Conservation (phyloP, 139 green algal species). For the Coelastrella sp. region DNA sequence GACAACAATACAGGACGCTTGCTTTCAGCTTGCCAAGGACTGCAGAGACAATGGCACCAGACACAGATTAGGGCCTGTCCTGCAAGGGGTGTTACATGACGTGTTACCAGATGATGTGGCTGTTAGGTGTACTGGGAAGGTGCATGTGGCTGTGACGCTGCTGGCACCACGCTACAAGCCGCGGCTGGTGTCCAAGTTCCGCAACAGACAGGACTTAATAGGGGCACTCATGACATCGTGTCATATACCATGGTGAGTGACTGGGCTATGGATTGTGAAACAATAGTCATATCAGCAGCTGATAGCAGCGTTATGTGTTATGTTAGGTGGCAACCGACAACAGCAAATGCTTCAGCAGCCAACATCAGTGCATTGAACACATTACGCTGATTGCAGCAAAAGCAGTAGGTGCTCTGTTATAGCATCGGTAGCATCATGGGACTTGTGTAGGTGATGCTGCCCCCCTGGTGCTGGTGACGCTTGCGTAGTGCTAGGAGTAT, state of each 20-base stretch:
- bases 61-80: slow-evolving; percentile 21
- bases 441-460: too few species aligned
- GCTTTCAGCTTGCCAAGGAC: slow-evolving; percentile 60
- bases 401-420: too few species aligned
- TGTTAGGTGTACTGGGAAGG: neutral
- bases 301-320: too few species aligned
- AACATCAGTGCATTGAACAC: too few species aligned
- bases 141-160: slow-evolving; percentile 35
- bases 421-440: too few species aligned
- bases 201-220: slow-evolving; percentile 79
- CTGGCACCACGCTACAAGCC: slow-evolving; percentile 20
- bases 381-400: too few species aligned
- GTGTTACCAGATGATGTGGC: slow-evolving; percentile 43
- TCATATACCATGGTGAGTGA: slow-evolving; percentile 74
- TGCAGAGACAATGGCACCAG: slow-evolving; percentile 42
- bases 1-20: slow-evolving; percentile 36
- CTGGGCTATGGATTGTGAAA: neutral
- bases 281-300: neutral
- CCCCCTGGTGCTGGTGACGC: too few species aligned
- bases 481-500: too few species aligned
- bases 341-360: too few species aligned
- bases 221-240: slow-evolving; percentile 78
- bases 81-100: slow-evolving; percentile 21
- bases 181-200: slow-evolving; percentile 73
- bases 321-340: too few species aligned